Evolutionary conservation across 139 green algal species (phyloP), one percentile per base, ranked within the genome.

Genomic region (Volvox africanus): DNA sequence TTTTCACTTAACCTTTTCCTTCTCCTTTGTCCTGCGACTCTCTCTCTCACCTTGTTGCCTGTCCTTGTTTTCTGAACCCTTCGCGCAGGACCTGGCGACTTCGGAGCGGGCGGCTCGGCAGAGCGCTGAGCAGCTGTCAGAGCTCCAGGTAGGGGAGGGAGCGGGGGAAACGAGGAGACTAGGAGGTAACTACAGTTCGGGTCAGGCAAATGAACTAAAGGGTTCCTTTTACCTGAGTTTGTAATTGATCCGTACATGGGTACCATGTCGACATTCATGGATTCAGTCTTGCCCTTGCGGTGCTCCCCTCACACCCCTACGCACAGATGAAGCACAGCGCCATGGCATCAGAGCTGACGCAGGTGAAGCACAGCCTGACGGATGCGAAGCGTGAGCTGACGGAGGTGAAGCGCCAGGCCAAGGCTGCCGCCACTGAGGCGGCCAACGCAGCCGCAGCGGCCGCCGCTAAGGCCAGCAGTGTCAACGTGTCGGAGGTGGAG

Each of bases 301-400:
- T 16, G 21, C 65, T 28, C 65, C 65, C 65, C 16, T 0, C 30
- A 17, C 33, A 3, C 71, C 71, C 71, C 2, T 35, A 21, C 67
- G 24, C 67, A 18, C 85, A 89, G 85, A 26, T 37, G 69, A 82
- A 82, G 85, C 68, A 89, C 85, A 73, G n/a, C n/a, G 69, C 69
- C 69, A 89, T 89, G 83, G n/a, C 83, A 24, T 11, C 73, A 26
- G 67, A 89, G 83, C 83, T 89, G 71, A 30, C 85, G n/a, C 69
- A 89, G 28, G 68, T 68, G 19, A 69, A 82, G 69, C 69, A 44
- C 18, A 44, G 81, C 69, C 44, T 71, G 19, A 82, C 68, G 75
- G 75, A 19, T 20, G 75, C 75, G 68, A 55, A 75, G 24, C 22
- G 22, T 28, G 67, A 75, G 67, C 24, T 75, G 71, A 30, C 85